phyloP scores from a whole-genome alignment of 1,284 basidiomycete species.

The Ustilago nuda region DNA sequence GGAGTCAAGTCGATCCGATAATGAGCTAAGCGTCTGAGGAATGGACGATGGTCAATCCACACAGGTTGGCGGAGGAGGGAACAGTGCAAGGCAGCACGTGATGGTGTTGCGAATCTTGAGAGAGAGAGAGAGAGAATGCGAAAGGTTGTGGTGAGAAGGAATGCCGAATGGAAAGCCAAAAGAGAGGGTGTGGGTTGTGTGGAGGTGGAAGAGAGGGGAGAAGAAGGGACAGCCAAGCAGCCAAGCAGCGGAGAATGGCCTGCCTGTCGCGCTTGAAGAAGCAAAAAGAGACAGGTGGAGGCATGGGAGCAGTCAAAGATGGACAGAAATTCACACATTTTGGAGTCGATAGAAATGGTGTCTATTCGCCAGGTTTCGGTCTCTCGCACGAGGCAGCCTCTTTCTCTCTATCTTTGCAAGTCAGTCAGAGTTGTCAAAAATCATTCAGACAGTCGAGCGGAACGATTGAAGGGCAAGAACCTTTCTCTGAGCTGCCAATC shows the following conservation, averaged over 20 bases:
- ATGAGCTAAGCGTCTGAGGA: neutral
- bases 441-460: too few relatives aligned
- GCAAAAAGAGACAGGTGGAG: constrained; percentile 18
- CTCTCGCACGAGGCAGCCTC: neutral
- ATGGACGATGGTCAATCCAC: constrained; percentile 7
- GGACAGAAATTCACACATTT: neutral
- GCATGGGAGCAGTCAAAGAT: constrained; percentile 25
- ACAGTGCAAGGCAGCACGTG: constrained; percentile 4
- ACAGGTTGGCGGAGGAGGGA: neutral
- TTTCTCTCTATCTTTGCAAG: neutral
- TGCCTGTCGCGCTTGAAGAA: constrained; percentile 5
- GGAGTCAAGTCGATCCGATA: constrained; percentile 4
- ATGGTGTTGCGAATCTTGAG: constrained; percentile 2
- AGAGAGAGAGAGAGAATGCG: neutral
- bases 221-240: constrained; percentile 3
- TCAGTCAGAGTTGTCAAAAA: neutral
- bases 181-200: constrained; percentile 20
- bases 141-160: constrained; percentile 39
- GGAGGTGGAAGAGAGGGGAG: constrained; percentile 27
- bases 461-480: neutral
- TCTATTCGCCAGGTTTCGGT: too few relatives aligned
- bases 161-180: constrained; percentile 13
- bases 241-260: neutral
- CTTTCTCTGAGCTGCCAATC: neutral
- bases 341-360: too few relatives aligned